phyloP scores from a whole-genome alignment of 257 asterid genomes.

The Ocimum tenuiflorum region DNA sequence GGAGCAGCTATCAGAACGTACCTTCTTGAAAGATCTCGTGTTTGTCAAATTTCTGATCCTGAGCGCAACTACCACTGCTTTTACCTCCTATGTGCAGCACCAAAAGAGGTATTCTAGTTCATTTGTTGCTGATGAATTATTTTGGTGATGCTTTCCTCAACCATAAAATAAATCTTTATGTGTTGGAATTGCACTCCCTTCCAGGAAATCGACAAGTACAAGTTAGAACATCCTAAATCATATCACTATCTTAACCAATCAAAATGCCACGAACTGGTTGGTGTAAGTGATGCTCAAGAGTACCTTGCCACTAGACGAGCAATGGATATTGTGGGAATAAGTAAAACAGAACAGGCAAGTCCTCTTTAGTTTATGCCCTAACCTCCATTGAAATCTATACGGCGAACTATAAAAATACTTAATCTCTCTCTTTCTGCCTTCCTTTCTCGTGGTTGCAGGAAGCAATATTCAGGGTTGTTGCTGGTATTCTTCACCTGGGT shows the following conservation, averaged over 20 bases:
- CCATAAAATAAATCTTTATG: background rate
- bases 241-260: constrained; percentile 97
- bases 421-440: background rate
- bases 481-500: constrained; percentile 89
- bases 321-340: constrained; percentile 92
- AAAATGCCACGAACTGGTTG: constrained; percentile 72
- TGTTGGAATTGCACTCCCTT: constrained; percentile 16
- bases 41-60: constrained; percentile 93
- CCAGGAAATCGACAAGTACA: constrained; percentile 82
- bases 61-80: constrained; percentile 97
- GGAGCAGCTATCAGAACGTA: constrained; percentile 98
- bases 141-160: constrained; percentile 13
- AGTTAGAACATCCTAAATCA: constrained; percentile 71
- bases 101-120: constrained; percentile 61
- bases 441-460: constrained; percentile 54
- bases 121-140: constrained; percentile 19
- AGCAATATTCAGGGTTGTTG: constrained; percentile 95
- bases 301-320: constrained; percentile 96
- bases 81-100: constrained; percentile 97
- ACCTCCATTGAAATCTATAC: background rate
- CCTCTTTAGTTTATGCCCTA: background rate
- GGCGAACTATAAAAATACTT: background rate
- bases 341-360: constrained; percentile 77
- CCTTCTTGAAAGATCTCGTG: constrained; percentile 98
- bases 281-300: constrained; percentile 76